A percentile compares a stretch with the other conserved stretches of the same genome.
phyloP scores from a whole-genome alignment of 208 protist genomes.

The Leishmania gerbilli region DNA sequence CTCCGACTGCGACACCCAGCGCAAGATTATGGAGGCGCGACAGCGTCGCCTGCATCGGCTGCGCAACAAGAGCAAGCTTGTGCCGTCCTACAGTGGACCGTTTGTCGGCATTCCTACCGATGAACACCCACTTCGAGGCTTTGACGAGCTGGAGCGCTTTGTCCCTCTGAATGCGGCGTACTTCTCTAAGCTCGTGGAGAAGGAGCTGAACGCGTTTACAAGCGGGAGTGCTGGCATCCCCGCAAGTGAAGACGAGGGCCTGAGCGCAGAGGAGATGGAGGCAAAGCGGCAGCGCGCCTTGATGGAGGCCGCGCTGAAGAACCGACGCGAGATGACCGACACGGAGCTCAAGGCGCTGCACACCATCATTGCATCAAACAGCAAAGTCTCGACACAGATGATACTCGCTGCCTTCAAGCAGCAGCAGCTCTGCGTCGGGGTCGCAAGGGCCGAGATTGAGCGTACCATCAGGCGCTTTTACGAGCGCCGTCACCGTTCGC shows the following conservation, averaged over 20 bases:
- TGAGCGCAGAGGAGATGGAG: conserved; percentile 25
- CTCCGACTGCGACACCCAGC: conserved; percentile 76
- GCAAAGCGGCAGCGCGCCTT: conserved; percentile 45
- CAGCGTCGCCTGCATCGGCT: conserved; percentile 73
- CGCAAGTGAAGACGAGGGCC: conserved; percentile 8
- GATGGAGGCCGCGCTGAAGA: conserved; percentile 60
- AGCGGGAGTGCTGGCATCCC: conserved; percentile 15
- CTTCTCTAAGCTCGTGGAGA: conserved; percentile 50
- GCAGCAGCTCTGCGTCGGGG: conserved; percentile 68
- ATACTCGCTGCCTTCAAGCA: conserved; percentile 54
- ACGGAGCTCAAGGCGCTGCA: conserved; percentile 71
- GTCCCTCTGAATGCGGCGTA: conserved; percentile 36
- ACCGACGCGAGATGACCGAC: conserved; percentile 69
- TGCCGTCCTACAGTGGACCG: conserved; percentile 81
- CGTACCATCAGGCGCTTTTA: conserved; percentile 81
- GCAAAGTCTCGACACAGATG: conserved; percentile 44
- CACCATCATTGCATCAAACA: conserved; percentile 51
- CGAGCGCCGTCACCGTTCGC: conserved; percentile 57
- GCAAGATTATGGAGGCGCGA: conserved; percentile 67
- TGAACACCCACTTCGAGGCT: conserved; percentile 76
- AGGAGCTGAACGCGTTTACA: conserved; percentile 38
- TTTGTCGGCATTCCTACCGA: conserved; percentile 59
- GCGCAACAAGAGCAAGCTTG: conserved; percentile 81
- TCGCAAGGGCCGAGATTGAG: conserved; percentile 62
- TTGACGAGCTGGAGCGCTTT: conserved; percentile 67